Percentiles rank a stretch among this genome's conserved stretches.
Conservation (phyloP, 1,284 basidiomycete genomes). For the Cystobasidium pallidum region DNA sequence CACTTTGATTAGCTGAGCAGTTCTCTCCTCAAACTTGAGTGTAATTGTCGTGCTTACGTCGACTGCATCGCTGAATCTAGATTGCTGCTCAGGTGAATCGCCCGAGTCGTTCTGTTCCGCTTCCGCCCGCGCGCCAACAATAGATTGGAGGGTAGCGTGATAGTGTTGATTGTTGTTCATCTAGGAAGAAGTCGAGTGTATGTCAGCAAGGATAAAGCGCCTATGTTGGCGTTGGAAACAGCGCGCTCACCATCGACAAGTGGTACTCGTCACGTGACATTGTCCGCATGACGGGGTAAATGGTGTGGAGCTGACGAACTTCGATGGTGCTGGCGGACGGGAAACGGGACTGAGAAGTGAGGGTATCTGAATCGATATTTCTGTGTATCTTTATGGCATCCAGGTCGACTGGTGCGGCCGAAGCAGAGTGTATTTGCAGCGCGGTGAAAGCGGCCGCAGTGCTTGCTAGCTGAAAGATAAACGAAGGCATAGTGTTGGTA, state of each 20-base stretch:
- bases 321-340: constrained; percentile 10
- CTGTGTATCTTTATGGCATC: neutral
- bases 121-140: neutral
- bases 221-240: neutral
- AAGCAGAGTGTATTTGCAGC: neutral
- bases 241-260: neutral
- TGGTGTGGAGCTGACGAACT: constrained; percentile 6
- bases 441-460: constrained; percentile 2
- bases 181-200: neutral
- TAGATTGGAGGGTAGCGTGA: neutral
- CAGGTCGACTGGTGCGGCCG: constrained; percentile 1
- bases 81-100: neutral
- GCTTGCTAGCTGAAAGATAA: constrained; percentile 17
- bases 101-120: neutral
- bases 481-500: constrained; percentile 15
- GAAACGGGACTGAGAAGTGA: neutral
- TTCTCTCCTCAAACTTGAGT: neutral
- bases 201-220: neutral
- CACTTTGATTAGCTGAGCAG: too few species aligned
- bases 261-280: constrained; percentile 11
- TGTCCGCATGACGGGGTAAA: constrained; percentile 23
- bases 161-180: constrained; percentile 18
- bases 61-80: neutral
- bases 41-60: constrained; percentile 1
- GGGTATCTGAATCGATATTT: neutral